Evolutionary conservation across 805 yeast species (phyloP).

Genomic region (Nakazawaea populi): DNA sequence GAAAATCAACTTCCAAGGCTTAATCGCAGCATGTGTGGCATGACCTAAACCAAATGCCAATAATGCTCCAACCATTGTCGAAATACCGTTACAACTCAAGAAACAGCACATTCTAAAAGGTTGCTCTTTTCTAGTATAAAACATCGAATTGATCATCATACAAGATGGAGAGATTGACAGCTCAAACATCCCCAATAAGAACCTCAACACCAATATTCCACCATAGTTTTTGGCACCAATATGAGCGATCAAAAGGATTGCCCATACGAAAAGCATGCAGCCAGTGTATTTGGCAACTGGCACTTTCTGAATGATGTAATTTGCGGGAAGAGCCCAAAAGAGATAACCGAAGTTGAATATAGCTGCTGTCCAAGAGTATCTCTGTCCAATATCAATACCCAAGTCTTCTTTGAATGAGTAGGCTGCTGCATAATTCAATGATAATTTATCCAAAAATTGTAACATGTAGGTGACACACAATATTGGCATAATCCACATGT

Average conservation of each 20-base stretch:
- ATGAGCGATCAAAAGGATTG: constrained; percentile 38
- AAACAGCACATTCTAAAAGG: constrained; percentile 23
- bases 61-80: constrained; percentile 23
- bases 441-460: constrained; percentile 56
- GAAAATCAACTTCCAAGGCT: constrained; percentile 59
- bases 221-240: constrained; percentile 40
- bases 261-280: constrained; percentile 37
- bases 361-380: constrained; percentile 51
- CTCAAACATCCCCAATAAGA: constrained; percentile 42
- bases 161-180: constrained; percentile 27
- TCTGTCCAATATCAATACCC: constrained; percentile 34
- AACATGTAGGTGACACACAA: constrained; percentile 42
- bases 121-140: constrained; percentile 29
- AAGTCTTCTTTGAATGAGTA: constrained; percentile 42
- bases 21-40: constrained; percentile 18
- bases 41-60: constrained; percentile 27
- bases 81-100: constrained; percentile 20
- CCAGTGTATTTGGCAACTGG: constrained; percentile 32
- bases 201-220: constrained; percentile 41
- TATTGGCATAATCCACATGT: constrained; percentile 42
- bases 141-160: constrained; percentile 28
- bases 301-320: constrained; percentile 25
- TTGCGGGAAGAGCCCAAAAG: constrained; percentile 48
- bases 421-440: constrained; percentile 47
- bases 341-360: constrained; percentile 62